Conservation (phyloP, 2,329 filamentous ascomycete genomes). For the Colletotrichum sp. region DNA sequence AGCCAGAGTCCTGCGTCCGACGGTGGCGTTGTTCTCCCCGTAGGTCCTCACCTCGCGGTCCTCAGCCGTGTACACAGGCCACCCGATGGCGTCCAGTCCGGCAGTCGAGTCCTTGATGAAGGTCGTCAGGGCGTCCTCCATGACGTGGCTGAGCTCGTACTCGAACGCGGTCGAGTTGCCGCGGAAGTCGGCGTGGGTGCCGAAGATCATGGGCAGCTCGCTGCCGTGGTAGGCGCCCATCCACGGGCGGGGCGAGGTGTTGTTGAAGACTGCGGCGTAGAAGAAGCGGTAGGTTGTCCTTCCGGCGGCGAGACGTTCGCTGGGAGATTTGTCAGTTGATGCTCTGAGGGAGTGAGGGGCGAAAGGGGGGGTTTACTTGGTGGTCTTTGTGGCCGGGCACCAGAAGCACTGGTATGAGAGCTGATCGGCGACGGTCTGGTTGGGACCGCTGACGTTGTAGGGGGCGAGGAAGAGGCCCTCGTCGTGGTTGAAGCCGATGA, state of each 20-base stretch:
- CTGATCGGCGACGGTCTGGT: not conserved
- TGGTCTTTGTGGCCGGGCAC: conserved; percentile 14
- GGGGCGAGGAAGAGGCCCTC: conserved; percentile 16
- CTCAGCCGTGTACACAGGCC: conserved; percentile 10
- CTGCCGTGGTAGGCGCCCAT: conserved; percentile 32
- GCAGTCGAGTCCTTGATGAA: conserved; percentile 11
- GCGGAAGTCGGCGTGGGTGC: conserved; percentile 28
- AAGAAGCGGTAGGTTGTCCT: conserved; percentile 28
- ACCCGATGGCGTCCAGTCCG: conserved; percentile 5
- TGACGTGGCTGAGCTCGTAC: conserved; percentile 17
- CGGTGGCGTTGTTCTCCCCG: conserved; percentile 1
- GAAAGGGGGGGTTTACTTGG: not conserved
- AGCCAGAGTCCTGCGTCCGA: not conserved
- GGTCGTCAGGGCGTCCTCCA: conserved; percentile 13
- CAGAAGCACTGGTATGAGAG: conserved; percentile 17
- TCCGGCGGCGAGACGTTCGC: conserved; percentile 10
- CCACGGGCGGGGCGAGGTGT: conserved; percentile 28
- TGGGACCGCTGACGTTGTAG: conserved; percentile 7
- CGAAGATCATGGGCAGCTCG: conserved; percentile 37
- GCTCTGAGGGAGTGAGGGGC: not conserved
- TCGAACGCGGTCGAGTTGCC: conserved; percentile 18
- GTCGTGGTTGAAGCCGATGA: conserved; percentile 16
- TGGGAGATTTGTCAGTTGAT: not conserved
- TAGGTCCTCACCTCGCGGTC: conserved; percentile 7
- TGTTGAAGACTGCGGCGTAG: conserved; percentile 33